phyloP scores from a whole-genome alignment of 2,329 filamentous ascomycete genomes.

The Gaeumannomyces tritici region DNA sequence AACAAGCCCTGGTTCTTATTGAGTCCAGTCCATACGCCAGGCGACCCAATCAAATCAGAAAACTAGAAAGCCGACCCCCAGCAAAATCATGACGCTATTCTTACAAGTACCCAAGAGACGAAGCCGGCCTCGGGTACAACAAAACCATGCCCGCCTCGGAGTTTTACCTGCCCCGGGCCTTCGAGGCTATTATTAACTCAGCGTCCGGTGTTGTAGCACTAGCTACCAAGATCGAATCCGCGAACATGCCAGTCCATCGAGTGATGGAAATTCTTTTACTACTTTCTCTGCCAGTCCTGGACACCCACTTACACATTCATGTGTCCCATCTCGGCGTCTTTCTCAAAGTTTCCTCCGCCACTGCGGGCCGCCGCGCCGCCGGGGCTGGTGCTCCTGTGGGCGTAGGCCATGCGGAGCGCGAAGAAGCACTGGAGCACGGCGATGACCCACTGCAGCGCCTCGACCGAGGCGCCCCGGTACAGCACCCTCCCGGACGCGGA shows the following conservation, averaged over 20 bases:
- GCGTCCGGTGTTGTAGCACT: background rate
- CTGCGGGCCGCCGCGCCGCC: no score
- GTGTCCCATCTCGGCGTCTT: background rate
- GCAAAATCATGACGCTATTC: background rate
- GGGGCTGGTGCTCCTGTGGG: background rate
- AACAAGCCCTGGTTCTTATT: background rate
- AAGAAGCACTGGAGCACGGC: background rate
- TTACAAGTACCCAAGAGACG: background rate
- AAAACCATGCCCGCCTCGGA: background rate
- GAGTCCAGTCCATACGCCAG: background rate
- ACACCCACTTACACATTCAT: background rate
- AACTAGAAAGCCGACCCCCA: background rate
- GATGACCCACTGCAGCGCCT: constrained; percentile 3
- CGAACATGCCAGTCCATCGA: background rate
- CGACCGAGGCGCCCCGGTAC: background rate
- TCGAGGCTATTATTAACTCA: background rate
- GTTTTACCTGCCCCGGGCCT: background rate
- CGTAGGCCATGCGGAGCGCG: background rate
- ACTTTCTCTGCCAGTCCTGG: background rate
- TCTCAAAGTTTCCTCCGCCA: background rate
- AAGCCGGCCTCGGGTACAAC: background rate
- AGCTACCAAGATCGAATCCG: background rate
- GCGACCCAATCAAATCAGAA: background rate
- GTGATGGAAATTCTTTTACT: background rate
- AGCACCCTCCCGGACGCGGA: background rate